Evolutionary conservation across 371 early-diverging fungal species (phyloP), one percentile per base, ranked within the genome.

Genomic region (Capniomyces stellatus): DNA sequence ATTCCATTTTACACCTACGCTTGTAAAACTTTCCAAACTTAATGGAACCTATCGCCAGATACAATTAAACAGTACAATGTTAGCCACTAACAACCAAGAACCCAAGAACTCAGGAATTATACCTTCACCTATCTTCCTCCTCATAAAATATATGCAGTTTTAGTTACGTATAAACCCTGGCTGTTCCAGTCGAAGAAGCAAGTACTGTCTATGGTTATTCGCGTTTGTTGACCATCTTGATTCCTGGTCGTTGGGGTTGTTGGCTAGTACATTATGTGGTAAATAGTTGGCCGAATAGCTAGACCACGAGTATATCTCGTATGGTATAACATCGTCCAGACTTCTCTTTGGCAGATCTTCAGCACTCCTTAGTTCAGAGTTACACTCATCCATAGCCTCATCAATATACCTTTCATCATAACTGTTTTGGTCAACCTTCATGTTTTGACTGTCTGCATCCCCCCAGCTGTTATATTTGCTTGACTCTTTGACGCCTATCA

Each of bases 1-100:
- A n/a, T n/a, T n/a, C n/a, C n/a, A n/a, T n/a, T n/a, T n/a, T 2
- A 18, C 6, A 58, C 60, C 64, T 76, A 79, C 82, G 72, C 67
- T 91, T 88, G 74, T 87, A 79, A 65, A 79, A 93, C 66, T 97
- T 97, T 56, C 98, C 98, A 75, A 96, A 95, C 0, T 81, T 85
- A 59, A 95, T 92, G 1, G 84, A 67, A 31, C 78, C 83, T 83
- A 63, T 24, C 58, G 21, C n/a, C 15, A 25, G 4, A 41, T 59
- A 40, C 6, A 47, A 12, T 12, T 25, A 44, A 47, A 40, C 12
- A 29, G 2, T 13, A n/a, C n/a, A n/a, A n/a, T n/a, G n/a, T 23
- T 12, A 13, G 51, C 12, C 27, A 42, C 27, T n/a, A 51, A 29
- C 24, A 28, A 8, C 50, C 30, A 25, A 18, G 18, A 29, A 4